Base-by-base conservation (phyloP, 108 stramenopile genomes). In the Schizochytrium sp. region DNA sequence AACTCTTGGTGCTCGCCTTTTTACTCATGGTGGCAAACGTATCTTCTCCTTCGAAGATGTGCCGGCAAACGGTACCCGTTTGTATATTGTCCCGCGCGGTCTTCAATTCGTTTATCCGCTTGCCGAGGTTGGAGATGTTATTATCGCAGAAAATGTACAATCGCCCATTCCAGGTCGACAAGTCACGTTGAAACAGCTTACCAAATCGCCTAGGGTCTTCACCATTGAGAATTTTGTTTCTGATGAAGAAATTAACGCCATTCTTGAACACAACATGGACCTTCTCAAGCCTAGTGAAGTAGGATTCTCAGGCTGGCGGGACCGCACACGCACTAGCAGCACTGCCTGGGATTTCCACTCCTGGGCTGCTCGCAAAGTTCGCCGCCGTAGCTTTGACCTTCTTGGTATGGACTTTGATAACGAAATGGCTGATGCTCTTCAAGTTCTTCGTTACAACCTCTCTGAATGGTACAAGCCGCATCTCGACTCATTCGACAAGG, bases 391-490 rank as follows among this genome's bases (percentile, higher is more conserved):
- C 28, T 94, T 94, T 61, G 89, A 90, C 3, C 44, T 94, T 53
- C 64, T 93, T 19, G 87, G 93, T 8, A 91, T 95, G 89, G 91
- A 92, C 56, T 90, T 61, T 17, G 93, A 94, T 90, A 46, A 53
- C 28, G 93, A 92, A 46, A 59, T 93, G 92, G 94, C 94, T 4
- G 95, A 95, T 61, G 95, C 94, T 10, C 92, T 95, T 2, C 95
- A 95, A 88, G 94, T 95, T 28, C 83, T 95, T 44, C 92, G 94
- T 3, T 95, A 95, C 88, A 93, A 95, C 56, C 58, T 89, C 55
- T 90, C 94, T 45, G 92, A 95, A 53, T 94, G 93, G 47, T 95
- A 95, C 93, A 94, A 92, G 50, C 92, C 91, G 13, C 95, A 95
- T 91, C 91, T 91, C 89, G 95, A 95, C 90, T 95, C 91, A 61